These are phyloP conservation scores for Mortierella sp. DNA, from an alignment of 371 early-diverging fungal genomes.

Conservation along the genomic window DNA sequence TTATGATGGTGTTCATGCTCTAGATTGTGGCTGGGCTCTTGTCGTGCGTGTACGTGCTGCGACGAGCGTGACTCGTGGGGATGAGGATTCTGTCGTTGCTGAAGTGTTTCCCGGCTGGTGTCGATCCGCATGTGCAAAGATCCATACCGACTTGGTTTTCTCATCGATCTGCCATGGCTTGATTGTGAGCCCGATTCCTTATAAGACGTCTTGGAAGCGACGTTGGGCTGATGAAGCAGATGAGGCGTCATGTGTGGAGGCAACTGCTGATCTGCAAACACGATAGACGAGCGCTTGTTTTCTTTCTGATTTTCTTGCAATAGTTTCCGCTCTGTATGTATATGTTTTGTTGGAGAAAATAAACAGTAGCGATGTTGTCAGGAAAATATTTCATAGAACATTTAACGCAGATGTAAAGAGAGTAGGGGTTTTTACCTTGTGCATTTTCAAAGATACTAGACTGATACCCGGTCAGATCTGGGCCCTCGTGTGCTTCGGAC, in stretches of 20 bases:
- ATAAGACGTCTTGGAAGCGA: too few relatives aligned
- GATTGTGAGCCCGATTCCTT: neutral
- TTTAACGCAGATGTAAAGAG: too few relatives aligned
- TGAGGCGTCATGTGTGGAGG: neutral
- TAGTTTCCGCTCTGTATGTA: neutral
- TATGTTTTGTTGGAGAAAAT: neutral
- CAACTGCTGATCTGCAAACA: constrained; percentile 7
- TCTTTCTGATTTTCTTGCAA: neutral
- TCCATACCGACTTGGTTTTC: neutral
- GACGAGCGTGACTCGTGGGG: neutral
- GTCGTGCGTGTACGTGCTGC: neutral
- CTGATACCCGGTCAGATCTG: constrained; percentile 14
- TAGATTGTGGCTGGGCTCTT: neutral
- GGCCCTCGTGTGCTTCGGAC: neutral
- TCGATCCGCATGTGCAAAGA: constrained; percentile 9
- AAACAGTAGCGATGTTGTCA: too few relatives aligned
- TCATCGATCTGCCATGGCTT: neutral
- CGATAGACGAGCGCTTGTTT: constrained; percentile 2
- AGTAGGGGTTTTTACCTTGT: constrained; percentile 9
- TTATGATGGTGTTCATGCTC: neutral
- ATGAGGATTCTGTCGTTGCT: neutral
- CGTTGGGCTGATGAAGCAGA: neutral
- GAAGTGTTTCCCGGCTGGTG: constrained; percentile 2
- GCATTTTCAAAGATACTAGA: constrained; percentile 7
- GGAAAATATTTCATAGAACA: too few relatives aligned